Percentiles rank a stretch among this genome's conserved stretches.
Evolutionary conservation across 345 rosid genomes (phyloP).

Genomic region (Salix arbutifolia): DNA sequence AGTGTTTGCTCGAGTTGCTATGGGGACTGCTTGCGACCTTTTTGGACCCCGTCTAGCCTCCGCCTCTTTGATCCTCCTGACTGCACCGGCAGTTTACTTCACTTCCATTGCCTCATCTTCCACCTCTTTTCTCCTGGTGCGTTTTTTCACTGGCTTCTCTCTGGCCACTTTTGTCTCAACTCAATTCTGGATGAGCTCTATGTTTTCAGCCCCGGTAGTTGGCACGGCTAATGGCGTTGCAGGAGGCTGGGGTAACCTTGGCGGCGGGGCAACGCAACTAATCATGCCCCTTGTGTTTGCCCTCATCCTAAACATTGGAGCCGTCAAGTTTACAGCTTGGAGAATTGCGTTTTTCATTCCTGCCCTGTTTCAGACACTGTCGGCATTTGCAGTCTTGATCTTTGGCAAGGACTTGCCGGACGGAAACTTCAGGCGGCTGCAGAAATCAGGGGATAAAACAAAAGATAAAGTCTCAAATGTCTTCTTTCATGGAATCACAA

Average conservation of each 20-base stretch:
- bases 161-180: slow-evolving; percentile 76
- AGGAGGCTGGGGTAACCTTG: slow-evolving; percentile 90
- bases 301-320: slow-evolving; percentile 49
- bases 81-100: slow-evolving; percentile 78
- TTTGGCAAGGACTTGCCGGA: slow-evolving; percentile 85
- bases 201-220: slow-evolving; percentile 67
- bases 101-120: slow-evolving; percentile 61
- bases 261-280: slow-evolving; percentile 90
- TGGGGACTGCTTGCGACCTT: slow-evolving; percentile 79
- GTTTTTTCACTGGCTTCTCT: slow-evolving; percentile 78
- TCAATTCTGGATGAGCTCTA: slow-evolving; percentile 95
- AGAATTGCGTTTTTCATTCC: slow-evolving; percentile 78
- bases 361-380: slow-evolving; percentile 61
- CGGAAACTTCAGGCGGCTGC: slow-evolving; percentile 55
- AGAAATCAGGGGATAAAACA: slow-evolving; percentile 61
- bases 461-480: slow-evolving; percentile 54
- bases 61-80: slow-evolving; percentile 62
- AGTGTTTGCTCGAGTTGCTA: slow-evolving; percentile 67
- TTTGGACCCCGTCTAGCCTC: slow-evolving; percentile 89
- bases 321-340: slow-evolving; percentile 75
- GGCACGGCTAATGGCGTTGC: slow-evolving; percentile 79
- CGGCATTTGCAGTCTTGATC: slow-evolving; percentile 62
- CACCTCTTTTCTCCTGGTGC: slow-evolving; percentile 52
- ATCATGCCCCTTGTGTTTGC: slow-evolving; percentile 74
- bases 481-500: slow-evolving; percentile 42